Percentiles rank a stretch among this genome's conserved stretches.
These are phyloP conservation scores for Ogataea trehalophila DNA, from an alignment of 805 yeast species.

Conservation along the genomic window DNA sequence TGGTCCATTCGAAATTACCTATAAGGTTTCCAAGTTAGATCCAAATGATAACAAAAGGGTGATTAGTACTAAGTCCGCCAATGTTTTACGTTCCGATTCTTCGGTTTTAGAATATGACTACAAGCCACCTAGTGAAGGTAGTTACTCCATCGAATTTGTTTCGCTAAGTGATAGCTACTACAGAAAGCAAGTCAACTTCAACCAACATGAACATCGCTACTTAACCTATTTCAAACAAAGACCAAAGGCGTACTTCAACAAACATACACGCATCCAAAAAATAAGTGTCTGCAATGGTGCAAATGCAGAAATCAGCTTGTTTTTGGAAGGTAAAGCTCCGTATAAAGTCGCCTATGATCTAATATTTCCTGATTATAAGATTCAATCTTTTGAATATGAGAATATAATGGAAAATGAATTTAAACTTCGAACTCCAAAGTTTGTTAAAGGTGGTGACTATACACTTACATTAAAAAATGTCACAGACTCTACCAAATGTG, in stretches of 20 bases:
- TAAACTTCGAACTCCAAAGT: constrained; percentile 48
- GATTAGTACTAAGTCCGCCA: constrained; percentile 20
- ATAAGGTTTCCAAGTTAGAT: constrained; percentile 52
- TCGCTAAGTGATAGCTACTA: constrained; percentile 62
- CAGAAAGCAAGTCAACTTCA: constrained; percentile 26
- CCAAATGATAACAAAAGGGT: constrained; percentile 28
- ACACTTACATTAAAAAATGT: constrained; percentile 58
- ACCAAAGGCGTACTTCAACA: constrained; percentile 47
- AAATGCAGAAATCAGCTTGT: constrained; percentile 44
- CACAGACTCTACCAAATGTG: constrained; percentile 74
- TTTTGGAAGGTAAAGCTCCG: constrained; percentile 77
- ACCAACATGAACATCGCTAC: constrained; percentile 45
- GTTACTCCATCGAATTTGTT: constrained; percentile 68
- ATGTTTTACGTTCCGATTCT: constrained; percentile 30
- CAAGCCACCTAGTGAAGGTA: constrained; percentile 78
- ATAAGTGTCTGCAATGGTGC: constrained; percentile 28
- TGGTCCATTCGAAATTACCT: constrained; percentile 72
- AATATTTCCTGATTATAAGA: constrained; percentile 49
- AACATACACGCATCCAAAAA: constrained; percentile 15
- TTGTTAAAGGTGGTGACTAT: constrained; percentile 69
- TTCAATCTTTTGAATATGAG: constrained; percentile 34
- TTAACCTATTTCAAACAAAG: constrained; percentile 68
- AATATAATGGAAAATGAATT: constrained; percentile 35
- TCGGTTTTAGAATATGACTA: constrained; percentile 46
- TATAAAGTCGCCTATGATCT: constrained; percentile 67